Evolutionary conservation across 1,284 basidiomycete genomes (phyloP).

Genomic region (Microstroma glucosiphilum): DNA sequence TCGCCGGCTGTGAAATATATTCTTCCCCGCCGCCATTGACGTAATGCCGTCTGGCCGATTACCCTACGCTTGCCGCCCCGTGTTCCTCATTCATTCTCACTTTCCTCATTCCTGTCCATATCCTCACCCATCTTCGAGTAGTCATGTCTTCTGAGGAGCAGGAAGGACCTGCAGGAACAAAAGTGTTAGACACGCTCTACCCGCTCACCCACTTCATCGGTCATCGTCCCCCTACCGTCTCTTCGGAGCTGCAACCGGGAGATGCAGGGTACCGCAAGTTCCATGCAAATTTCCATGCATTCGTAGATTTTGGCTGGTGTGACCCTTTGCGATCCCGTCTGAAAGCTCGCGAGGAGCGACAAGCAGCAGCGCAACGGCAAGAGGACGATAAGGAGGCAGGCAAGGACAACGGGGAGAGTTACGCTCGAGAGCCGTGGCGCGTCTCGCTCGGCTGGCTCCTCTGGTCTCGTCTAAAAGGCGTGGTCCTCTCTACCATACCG

Average conservation of each 20-base stretch:
- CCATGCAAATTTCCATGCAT: not conserved
- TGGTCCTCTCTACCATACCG: not conserved
- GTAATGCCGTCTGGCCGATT: no score
- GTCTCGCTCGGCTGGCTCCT: not conserved
- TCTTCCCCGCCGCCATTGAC: no score
- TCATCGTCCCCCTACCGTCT: not conserved
- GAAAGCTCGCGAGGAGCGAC: not conserved
- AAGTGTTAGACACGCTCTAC: not conserved
- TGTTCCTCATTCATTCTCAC: no score
- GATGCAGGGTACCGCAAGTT: constrained; percentile 1
- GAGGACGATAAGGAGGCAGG: not conserved
- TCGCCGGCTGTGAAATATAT: no score
- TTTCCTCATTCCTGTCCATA: no score
- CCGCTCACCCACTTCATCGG: constrained; percentile 3
- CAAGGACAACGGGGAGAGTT: not conserved
- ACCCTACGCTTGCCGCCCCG: no score
- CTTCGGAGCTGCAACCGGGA: not conserved
- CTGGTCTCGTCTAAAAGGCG: not conserved
- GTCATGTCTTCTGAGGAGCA: no score
- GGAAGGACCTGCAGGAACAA: no score
- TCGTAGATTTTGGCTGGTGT: not conserved
- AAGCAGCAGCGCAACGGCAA: not conserved
- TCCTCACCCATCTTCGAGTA: no score
- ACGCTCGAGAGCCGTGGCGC: not conserved
- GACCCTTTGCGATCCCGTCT: not conserved